phyloP scores from a whole-genome alignment of 148 eudicot species.

The Cornus florida region DNA sequence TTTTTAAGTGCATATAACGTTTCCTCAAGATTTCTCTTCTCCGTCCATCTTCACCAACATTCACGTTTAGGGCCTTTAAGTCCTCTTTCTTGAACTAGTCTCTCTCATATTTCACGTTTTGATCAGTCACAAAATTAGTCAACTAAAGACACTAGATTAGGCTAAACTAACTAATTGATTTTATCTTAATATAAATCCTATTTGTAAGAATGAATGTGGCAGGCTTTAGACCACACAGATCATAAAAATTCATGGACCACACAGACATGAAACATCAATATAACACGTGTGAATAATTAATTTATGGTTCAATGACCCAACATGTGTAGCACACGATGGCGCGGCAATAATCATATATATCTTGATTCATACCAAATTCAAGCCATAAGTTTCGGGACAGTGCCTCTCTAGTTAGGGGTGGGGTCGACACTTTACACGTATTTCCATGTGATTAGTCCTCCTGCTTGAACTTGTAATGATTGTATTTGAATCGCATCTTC shows the following conservation, averaged over 20 bases:
- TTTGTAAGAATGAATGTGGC: background rate
- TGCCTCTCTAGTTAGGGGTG: background rate
- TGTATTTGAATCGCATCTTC: slow-evolving; percentile 17
- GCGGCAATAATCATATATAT: background rate
- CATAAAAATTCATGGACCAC: background rate
- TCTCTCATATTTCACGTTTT: no score
- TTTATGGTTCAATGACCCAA: background rate
- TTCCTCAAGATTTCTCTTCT: no score
- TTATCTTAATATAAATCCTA: background rate
- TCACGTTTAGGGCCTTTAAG: no score
- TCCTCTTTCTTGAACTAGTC: no score
- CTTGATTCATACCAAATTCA: slow-evolving; percentile 15
- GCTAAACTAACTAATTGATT: background rate
- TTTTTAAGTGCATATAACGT: no score
- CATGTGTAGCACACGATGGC: background rate
- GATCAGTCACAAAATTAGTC: background rate
- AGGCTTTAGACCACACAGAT: background rate
- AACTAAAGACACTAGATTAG: background rate
- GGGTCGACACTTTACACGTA: slow-evolving; percentile 25
- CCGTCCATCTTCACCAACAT: no score
- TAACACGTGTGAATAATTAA: no score
- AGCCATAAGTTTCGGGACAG: slow-evolving; percentile 33
- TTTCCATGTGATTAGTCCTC: slow-evolving; percentile 22
- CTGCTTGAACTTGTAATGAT: slow-evolving; percentile 19
- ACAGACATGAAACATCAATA: no score